These are phyloP conservation scores for Paxillus involutus DNA, from an alignment of 768 basidiomycete genomes.

Conservation along the genomic window DNA sequence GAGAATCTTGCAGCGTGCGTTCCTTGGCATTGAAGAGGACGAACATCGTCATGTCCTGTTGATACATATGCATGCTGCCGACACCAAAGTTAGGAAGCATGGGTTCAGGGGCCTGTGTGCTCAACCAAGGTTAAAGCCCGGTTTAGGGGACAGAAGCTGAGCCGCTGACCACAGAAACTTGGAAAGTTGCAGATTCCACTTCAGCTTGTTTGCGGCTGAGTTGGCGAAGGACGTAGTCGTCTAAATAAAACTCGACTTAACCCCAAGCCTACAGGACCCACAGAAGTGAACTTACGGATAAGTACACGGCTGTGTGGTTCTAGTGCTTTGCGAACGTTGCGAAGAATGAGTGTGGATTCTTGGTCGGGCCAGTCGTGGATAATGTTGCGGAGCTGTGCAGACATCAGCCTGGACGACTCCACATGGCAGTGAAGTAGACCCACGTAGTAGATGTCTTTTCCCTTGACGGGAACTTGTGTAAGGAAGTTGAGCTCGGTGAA, in stretches of 20 bases:
- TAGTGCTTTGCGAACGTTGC: slow-evolving; percentile 24
- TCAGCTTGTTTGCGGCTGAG: slow-evolving; percentile 13
- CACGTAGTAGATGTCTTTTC: slow-evolving; percentile 34
- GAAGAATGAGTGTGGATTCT: slow-evolving; percentile 17
- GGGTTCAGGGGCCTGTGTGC: slow-evolving; percentile 32
- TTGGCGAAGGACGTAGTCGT: slow-evolving; percentile 22
- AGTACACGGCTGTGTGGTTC: slow-evolving; percentile 22
- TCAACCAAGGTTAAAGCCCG: background rate
- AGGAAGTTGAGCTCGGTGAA: slow-evolving; percentile 34
- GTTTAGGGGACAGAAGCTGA: background rate
- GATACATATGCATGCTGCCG: slow-evolving; percentile 28
- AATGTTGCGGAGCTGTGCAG: slow-evolving; percentile 17
- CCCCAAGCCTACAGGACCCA: background rate
- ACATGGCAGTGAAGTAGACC: slow-evolving; percentile 1
- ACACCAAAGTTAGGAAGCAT: slow-evolving; percentile 34
- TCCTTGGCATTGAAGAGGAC: slow-evolving; percentile 32
- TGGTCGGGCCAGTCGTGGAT: slow-evolving; percentile 31
- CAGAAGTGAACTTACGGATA: slow-evolving; percentile 24
- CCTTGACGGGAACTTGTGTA: slow-evolving; percentile 23
- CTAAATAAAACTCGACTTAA: slow-evolving; percentile 7
- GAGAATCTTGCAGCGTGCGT: slow-evolving; percentile 27
- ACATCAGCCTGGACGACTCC: background rate
- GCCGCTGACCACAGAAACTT: slow-evolving; percentile 14
- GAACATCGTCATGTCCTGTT: slow-evolving; percentile 32
- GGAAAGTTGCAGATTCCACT: slow-evolving; percentile 10